Conservation (phyloP, 805 yeast genomes). For the Wickerhamomyces rabaulensis region DNA sequence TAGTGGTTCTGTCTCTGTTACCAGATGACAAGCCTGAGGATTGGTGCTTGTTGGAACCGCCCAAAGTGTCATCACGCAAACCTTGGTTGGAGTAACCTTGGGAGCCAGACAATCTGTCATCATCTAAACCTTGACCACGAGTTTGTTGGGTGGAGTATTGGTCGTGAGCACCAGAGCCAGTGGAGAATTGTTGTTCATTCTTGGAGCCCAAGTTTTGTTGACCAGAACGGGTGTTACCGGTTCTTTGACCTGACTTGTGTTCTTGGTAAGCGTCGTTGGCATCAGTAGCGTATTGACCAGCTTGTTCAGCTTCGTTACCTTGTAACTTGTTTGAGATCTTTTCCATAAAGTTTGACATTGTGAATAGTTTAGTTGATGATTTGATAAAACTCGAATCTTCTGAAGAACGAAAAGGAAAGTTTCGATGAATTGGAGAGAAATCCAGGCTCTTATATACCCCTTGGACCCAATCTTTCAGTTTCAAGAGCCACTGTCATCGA, state of each 20-base stretch:
- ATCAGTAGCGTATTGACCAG: background rate
- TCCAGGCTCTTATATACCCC: background rate
- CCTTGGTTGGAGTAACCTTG: background rate
- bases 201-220: slow-evolving; percentile 14
- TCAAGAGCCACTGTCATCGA: background rate
- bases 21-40: slow-evolving; percentile 1
- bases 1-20: background rate
- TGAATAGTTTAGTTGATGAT: background rate
- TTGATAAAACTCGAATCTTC: background rate
- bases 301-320: slow-evolving; percentile 10
- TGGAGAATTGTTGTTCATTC: slow-evolving; percentile 18
- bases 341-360: slow-evolving; percentile 25
- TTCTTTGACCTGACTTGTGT: background rate
- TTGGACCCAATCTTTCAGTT: background rate
- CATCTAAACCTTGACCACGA: background rate
- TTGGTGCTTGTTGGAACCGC: slow-evolving; percentile 7
- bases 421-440: background rate
- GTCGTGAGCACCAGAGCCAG: slow-evolving; percentile 6
- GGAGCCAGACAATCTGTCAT: background rate
- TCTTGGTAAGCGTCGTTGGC: slow-evolving; percentile 2
- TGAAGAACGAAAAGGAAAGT: background rate
- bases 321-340: slow-evolving; percentile 22
- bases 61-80: slow-evolving; percentile 6
- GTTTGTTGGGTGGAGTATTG: background rate
- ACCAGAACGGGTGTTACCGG: slow-evolving; percentile 11